These are phyloP conservation scores for Puya raimondii DNA, from an alignment of 176 grass and related monocot genomes.

Conservation along the genomic window DNA sequence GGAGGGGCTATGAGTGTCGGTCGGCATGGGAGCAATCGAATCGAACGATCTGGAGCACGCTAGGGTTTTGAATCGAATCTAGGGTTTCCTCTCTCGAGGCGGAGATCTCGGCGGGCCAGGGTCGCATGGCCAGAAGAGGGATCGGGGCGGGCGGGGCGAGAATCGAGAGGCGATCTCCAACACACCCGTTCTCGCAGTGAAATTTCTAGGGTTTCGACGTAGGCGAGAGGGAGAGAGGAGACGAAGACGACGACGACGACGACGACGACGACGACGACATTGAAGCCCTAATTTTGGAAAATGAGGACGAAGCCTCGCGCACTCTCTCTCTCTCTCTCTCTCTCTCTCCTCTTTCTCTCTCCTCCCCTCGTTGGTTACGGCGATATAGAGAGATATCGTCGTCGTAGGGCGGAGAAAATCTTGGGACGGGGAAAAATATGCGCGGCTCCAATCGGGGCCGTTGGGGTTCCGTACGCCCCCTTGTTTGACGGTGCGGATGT, in stretches of 20 bases:
- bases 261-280: not conserved
- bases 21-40: constrained; percentile 39
- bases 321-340: not conserved
- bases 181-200: too few relatives aligned
- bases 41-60: constrained; percentile 1
- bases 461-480: too few relatives aligned
- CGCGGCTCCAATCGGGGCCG: not conserved
- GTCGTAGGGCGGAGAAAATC: too few relatives aligned
- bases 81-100: constrained; percentile 10
- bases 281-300: too few relatives aligned
- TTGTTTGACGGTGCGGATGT: not conserved
- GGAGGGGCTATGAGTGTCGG: constrained; percentile 25
- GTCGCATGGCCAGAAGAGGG: constrained; percentile 28
- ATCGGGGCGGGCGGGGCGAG: constrained; percentile 3
- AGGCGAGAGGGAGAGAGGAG: constrained; percentile 3
- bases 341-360: not conserved
- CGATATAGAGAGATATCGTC: too few relatives aligned
- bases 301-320: not conserved
- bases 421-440: too few relatives aligned
- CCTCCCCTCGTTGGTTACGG: not conserved
- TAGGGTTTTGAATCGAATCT: not conserved
- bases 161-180: too few relatives aligned
- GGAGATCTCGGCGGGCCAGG: constrained; percentile 2
- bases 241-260: constrained; percentile 1
- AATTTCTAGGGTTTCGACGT: constrained; percentile 23